Evolutionary conservation across 495 filamentous ascomycete genomes (phyloP), one percentile per base, ranked within the genome.

Genomic region (Aspergillus egyptiacus): DNA sequence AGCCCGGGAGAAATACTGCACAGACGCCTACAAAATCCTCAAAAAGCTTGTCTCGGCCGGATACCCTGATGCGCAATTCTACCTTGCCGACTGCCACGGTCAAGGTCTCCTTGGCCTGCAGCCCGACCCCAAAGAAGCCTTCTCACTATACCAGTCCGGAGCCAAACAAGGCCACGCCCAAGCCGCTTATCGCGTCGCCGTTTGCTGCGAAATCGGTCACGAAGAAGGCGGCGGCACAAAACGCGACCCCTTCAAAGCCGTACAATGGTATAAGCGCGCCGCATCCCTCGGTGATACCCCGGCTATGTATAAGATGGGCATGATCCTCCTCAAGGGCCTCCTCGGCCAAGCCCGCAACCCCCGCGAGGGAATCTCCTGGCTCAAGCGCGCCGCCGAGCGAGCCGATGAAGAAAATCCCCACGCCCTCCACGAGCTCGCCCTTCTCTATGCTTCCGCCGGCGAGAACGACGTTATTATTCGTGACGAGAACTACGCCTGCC

Each of bases 301-400:
- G 0, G 93, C 91, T 19, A 94, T 95, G 90, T 98, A 96, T 70
- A 98, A 98, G 66, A 84, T 97, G 67, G 93, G 93, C 43, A 91
- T 95, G 81, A 95, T 98, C 59, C 72, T 86, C 54, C 75, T 96
- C 22, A 96, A 96, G 64, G 91, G 91, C 17, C 77, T 96, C n/a
- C 80, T 98, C 11, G 91, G 91, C 7, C 91, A 96, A 63, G 77
- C 79, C n/a, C 78, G 75, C 54, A 95, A 89, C 63, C 79, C 85
- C 5, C 78, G 84, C 32, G 93, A 96, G 62, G 91, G 89, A 13
- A 75, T 96, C 22, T 80, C 77, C 33, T 96, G 90, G 90, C 74
- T 98, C 23, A 95, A 95, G 65, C 83, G 90, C 7, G 93, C 93
- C 2, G 91, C 91, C 3, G 90, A 97, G 52, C 79, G 83, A 24